phyloP scores from a whole-genome alignment of 805 yeast species.

The Kuraishia hungarica region DNA sequence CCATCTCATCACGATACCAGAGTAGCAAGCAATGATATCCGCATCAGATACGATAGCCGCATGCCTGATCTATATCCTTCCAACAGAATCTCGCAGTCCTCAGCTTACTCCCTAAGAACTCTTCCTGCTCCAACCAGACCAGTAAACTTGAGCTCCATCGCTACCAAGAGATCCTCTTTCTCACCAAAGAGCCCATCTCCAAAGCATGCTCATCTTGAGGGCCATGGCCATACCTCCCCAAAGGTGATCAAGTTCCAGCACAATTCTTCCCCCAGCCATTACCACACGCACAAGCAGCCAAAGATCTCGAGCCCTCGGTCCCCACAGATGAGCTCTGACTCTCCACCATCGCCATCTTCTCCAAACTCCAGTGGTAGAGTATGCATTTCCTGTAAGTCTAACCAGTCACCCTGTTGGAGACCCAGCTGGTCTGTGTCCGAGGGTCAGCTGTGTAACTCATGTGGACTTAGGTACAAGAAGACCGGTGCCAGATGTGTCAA shows the following conservation, averaged over 20 bases:
- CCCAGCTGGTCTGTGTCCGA: constrained; percentile 89
- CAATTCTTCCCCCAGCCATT: constrained; percentile 6
- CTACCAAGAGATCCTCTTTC: background rate
- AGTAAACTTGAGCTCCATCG: background rate
- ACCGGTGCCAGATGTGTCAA: constrained; percentile 87
- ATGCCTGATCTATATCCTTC: background rate
- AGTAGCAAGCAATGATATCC: background rate
- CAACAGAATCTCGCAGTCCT: background rate
- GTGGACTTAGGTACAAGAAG: constrained; percentile 91
- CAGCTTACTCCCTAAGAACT: background rate
- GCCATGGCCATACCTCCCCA: background rate
- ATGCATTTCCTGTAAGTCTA: constrained; percentile 86
- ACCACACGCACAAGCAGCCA: background rate
- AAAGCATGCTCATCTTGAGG: background rate
- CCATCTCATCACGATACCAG: constrained; percentile 4
- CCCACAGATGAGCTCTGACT: constrained; percentile 18
- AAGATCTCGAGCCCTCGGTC: constrained; percentile 4
- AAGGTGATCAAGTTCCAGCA: background rate
- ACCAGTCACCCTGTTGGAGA: constrained; percentile 96
- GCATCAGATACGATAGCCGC: background rate
- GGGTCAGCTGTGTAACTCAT: constrained; percentile 95
- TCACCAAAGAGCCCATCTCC: constrained; percentile 1
- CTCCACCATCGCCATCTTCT: constrained; percentile 15
- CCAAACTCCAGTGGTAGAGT: constrained; percentile 31
- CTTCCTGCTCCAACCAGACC: constrained; percentile 5